phyloP scores from a whole-genome alignment of 192 early-diverging fungal species.

The Dimargaris cristalligena region DNA sequence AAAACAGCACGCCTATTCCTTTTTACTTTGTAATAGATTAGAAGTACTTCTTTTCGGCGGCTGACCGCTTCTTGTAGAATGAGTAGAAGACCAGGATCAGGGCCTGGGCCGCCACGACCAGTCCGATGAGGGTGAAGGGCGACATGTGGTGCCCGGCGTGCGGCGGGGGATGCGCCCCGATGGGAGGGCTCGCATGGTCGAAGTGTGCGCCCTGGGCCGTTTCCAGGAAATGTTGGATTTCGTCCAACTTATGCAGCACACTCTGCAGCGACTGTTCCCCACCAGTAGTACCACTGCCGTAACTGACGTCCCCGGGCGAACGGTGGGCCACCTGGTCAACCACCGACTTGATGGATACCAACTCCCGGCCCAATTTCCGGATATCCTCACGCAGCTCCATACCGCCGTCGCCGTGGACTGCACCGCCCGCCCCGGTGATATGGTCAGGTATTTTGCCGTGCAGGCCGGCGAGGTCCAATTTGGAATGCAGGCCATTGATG shows the following conservation, averaged over 20 bases:
- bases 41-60: conserved; percentile 3
- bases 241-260: not conserved
- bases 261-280: not conserved
- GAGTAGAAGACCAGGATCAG: not conserved
- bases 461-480: conserved; percentile 4
- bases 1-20: too few relatives aligned
- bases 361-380: not conserved
- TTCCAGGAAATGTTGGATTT: not conserved
- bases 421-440: not conserved
- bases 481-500: conserved; percentile 5
- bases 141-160: not conserved
- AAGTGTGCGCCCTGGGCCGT: not conserved
- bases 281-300: not conserved
- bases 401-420: not conserved
- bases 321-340: conserved; percentile 7
- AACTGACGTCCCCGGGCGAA: too few relatives aligned
- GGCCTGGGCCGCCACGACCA: conserved; percentile 6
- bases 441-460: not conserved
- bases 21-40: too few relatives aligned
- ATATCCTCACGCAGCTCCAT: not conserved
- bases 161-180: not conserved
- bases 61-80: conserved; percentile 1
- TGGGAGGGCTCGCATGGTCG: not conserved
- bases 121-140: not conserved
- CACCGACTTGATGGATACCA: conserved; percentile 1